Evolutionary conservation across 164 flowering plant species (phyloP).

Genomic region (Saururus chinensis): DNA sequence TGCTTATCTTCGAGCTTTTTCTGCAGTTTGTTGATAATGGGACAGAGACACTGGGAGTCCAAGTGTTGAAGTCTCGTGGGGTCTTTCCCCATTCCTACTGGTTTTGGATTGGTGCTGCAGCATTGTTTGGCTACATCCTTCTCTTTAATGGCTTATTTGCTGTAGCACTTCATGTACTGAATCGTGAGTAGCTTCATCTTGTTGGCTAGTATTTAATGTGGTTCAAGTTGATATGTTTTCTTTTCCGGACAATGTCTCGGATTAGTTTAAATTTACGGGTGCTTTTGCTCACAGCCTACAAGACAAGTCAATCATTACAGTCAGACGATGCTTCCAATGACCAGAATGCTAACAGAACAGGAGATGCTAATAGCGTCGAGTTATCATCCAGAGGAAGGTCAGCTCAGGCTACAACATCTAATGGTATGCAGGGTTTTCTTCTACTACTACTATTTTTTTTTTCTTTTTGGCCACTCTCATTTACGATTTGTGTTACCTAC

Average conservation of each 20-base stretch:
- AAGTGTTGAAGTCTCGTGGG: neutral
- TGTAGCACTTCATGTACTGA: neutral
- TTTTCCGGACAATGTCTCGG: neutral
- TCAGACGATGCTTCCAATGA: neutral
- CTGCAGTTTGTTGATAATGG: neutral
- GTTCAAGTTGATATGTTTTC: neutral
- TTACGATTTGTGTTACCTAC: too few relatives aligned
- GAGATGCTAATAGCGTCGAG: neutral
- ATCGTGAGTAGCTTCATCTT: neutral
- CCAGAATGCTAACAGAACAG: too few relatives aligned
- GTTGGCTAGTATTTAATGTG: neutral
- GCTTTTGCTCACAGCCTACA: neutral
- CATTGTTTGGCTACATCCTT: neutral
- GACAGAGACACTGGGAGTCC: neutral
- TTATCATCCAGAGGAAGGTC: slow-evolving; percentile 7
- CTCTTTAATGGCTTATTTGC: neutral
- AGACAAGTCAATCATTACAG: neutral
- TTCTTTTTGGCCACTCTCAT: neutral
- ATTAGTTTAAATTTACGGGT: neutral
- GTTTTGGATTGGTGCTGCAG: neutral
- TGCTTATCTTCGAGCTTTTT: neutral
- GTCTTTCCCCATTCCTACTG: neutral
- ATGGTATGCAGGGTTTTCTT: neutral
- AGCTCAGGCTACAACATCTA: neutral
- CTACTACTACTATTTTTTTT: neutral